phyloP scores from a whole-genome alignment of 345 rosid genomes.

The Boechera stricta region DNA sequence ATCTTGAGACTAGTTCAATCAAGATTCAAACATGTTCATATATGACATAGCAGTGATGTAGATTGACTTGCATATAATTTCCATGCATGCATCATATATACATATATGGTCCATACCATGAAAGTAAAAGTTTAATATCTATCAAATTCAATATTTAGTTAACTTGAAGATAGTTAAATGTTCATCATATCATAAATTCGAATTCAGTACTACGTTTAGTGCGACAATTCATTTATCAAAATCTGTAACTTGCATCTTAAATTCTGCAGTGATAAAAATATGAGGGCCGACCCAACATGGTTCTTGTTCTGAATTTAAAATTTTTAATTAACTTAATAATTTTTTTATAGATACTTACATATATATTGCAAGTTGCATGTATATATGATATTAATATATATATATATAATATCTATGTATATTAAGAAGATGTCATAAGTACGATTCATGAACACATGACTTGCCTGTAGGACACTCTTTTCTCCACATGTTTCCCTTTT shows the following conservation, averaged over 20 bases:
- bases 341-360: not conserved
- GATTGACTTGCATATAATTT: conserved; percentile 10
- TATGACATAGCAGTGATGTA: conserved; percentile 15
- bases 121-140: not conserved
- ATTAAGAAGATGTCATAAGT: conserved; percentile 32
- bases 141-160: not conserved
- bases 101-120: conserved; percentile 2
- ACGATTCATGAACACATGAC: conserved; percentile 42
- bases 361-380: conserved; percentile 41
- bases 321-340: not conserved
- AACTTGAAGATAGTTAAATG: not conserved
- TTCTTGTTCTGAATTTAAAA: not conserved
- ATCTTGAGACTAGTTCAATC: conserved; percentile 30
- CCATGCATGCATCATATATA: not conserved
- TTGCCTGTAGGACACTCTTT: conserved; percentile 47
- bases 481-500: conserved; percentile 42
- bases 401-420: not conserved
- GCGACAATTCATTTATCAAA: not conserved
- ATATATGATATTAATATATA: conserved; percentile 5
- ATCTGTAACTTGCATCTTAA: conserved; percentile 10
- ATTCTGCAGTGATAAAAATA: not conserved
- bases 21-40: conserved; percentile 27
- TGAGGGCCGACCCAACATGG: not conserved
- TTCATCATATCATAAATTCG: not conserved
- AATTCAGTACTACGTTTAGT: not conserved